These are phyloP conservation scores for Gillenia trifoliata DNA, from an alignment of 306 rosid species.

Conservation along the genomic window DNA sequence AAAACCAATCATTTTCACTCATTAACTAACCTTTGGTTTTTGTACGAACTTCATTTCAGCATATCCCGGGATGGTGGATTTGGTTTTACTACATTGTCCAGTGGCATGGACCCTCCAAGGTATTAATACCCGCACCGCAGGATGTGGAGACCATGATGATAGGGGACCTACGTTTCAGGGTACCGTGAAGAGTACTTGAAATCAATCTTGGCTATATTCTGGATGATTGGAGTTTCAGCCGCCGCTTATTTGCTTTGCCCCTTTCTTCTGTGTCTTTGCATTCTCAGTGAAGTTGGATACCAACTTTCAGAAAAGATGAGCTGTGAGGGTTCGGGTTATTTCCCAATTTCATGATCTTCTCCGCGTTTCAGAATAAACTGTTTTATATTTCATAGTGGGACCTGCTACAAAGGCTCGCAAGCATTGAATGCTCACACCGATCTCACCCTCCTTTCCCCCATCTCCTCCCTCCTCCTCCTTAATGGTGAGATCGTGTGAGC, in stretches of 20 bases:
- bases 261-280: conserved; percentile 44
- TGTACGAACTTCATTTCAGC: conserved; percentile 29
- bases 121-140: conserved; percentile 79
- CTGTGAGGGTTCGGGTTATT: no score
- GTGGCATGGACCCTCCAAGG: conserved; percentile 91
- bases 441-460: no score
- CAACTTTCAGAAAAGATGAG: conserved; percentile 79
- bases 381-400: no score
- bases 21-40: no score
- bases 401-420: no score
- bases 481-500: no score
- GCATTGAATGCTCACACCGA: no score
- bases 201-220: conserved; percentile 46
- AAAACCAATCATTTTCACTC: no score
- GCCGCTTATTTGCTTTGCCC: conserved; percentile 42
- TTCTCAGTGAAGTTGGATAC: conserved; percentile 52
- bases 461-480: no score
- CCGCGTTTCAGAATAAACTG: no score
- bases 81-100: conserved; percentile 93
- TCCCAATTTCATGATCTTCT: no score
- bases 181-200: conserved; percentile 55
- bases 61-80: conserved; percentile 82
- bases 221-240: conserved; percentile 55
- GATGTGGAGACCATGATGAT: conserved; percentile 53
- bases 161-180: conserved; percentile 76